phyloP scores from a whole-genome alignment of 768 basidiomycete species.

The Pleurotus salmoneostramineus region DNA sequence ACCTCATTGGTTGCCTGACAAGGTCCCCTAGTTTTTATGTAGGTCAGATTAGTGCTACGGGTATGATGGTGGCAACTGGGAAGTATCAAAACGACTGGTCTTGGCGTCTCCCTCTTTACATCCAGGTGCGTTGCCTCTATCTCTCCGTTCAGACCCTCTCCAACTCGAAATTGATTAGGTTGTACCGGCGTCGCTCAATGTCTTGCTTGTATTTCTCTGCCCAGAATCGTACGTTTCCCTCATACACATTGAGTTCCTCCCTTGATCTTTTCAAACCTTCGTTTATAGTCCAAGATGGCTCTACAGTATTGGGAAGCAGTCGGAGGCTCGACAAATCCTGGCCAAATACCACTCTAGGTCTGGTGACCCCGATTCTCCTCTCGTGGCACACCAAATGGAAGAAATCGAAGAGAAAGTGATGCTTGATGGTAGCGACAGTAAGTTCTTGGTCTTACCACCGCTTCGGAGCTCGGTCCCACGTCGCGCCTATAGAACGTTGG shows the following conservation, averaged over 20 bases:
- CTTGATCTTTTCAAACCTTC: neutral
- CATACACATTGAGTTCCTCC: no score
- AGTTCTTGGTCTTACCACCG: conserved; percentile 12
- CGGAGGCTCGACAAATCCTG: conserved; percentile 38
- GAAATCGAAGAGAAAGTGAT: conserved; percentile 51
- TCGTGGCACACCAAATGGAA: conserved; percentile 46
- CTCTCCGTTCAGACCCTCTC: neutral
- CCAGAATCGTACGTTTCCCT: conserved; percentile 41
- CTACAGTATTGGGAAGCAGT: conserved; percentile 39
- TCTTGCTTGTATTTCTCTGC: conserved; percentile 40
- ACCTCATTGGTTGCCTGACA: neutral
- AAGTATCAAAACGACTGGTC: conserved; percentile 34
- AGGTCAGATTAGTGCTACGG: conserved; percentile 51
- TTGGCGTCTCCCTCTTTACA: conserved; percentile 48
- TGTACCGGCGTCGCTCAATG: conserved; percentile 43
- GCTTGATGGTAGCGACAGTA: conserved; percentile 42
- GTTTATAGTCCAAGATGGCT: conserved; percentile 45
- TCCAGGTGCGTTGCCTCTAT: conserved; percentile 29
- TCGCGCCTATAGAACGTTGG: conserved; percentile 30
- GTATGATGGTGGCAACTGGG: conserved; percentile 52
- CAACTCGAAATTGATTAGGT: conserved; percentile 20
- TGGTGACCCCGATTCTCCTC: conserved; percentile 42
- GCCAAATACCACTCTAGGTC: conserved; percentile 45
- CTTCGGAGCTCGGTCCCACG: neutral
- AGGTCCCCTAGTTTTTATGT: conserved; percentile 36